Evolutionary conservation across 2,329 filamentous ascomycete genomes (phyloP), one percentile per base, ranked within the genome.

Genomic region (Tolypocladium endophyticum): DNA sequence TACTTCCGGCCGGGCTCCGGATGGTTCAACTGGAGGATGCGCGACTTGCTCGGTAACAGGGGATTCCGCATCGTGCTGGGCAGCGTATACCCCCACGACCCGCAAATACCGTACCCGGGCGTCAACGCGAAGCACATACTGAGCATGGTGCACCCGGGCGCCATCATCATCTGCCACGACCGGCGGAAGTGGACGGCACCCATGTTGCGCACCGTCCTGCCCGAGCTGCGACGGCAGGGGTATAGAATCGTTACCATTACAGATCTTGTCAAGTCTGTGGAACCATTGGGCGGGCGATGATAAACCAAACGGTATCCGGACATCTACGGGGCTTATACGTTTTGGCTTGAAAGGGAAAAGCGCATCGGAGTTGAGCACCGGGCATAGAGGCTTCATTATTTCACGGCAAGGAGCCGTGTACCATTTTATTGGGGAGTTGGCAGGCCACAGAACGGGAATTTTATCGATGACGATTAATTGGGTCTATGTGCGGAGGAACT

Each of bases 1-100:
- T 93, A 87, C 72, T 96, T 94, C 73, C 83, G 92, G 0, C 92
- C 92, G 0, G 92, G 92, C 0, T 92, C 87, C 0, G 92, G 92
- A 18, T 87, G 95, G 71, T 96, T 96, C 76, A 91, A 82, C 67
- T 76, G 77, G 50, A 72, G 82, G 23, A 92, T 96, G 85, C 79
- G 88, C 25, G 72, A 74, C 39, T 70, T 87, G 41, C 73, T 90
- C 9, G 74, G 74, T 39, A 77, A 74, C 57, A 70, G 91, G 62
- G 87, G 86, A 4, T 92, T 90, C 72, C 78, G 80, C 56, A 78
- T 94, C 57, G 87, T 92, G n/a, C 76, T 96, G 45, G 92, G 92
- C 3, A 87, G 86, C 71, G 86, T 96, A 47, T 96, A 95, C 73
- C 92, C 92, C 6, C 91, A 96, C 75, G 92, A 96, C 74, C 86